Conservation (phyloP, 1,139 yeast genomes). For the Taphrina flavorubra region DNA sequence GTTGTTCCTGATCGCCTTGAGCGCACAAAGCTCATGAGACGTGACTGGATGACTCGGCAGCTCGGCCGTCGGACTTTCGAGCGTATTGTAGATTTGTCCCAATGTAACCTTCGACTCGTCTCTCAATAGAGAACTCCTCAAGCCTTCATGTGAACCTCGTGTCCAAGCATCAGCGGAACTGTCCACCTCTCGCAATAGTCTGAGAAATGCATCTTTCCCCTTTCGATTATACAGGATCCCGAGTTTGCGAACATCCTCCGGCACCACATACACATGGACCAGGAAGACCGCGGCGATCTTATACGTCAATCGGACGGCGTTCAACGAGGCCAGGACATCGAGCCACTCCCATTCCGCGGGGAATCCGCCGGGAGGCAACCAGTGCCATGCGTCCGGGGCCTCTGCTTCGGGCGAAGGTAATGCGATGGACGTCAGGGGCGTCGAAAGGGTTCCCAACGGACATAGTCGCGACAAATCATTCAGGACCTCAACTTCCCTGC, state of each 20-base stretch:
- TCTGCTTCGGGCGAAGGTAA: constrained; percentile 26
- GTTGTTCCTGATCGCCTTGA: constrained; percentile 13
- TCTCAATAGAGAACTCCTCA: background rate
- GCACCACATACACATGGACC: constrained; percentile 29
- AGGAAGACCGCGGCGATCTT: background rate
- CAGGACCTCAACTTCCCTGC: constrained; percentile 5
- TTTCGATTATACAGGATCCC: background rate
- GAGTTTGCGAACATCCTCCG: constrained; percentile 15
- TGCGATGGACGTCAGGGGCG: background rate
- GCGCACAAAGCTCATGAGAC: background rate
- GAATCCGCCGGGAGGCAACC: constrained; percentile 33
- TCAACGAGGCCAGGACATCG: constrained; percentile 8
- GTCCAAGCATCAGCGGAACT: constrained; percentile 4
- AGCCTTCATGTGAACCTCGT: background rate
- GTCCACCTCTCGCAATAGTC: constrained; percentile 5
- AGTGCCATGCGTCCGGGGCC: constrained; percentile 31
- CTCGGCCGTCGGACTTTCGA: constrained; percentile 20
- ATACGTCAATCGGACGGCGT: constrained; percentile 18
- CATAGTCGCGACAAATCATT: constrained; percentile 20
- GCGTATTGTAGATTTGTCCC: constrained; percentile 18
- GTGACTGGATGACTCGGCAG: constrained; percentile 1
- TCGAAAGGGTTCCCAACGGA: constrained; percentile 16
- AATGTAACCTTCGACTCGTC: background rate
- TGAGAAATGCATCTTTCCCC: constrained; percentile 1
- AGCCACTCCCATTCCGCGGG: constrained; percentile 32